Percentiles rank a stretch among this genome's conserved stretches.
phyloP scores from a whole-genome alignment of 2,329 filamentous ascomycete genomes.

The Ophiostoma australiae region DNA sequence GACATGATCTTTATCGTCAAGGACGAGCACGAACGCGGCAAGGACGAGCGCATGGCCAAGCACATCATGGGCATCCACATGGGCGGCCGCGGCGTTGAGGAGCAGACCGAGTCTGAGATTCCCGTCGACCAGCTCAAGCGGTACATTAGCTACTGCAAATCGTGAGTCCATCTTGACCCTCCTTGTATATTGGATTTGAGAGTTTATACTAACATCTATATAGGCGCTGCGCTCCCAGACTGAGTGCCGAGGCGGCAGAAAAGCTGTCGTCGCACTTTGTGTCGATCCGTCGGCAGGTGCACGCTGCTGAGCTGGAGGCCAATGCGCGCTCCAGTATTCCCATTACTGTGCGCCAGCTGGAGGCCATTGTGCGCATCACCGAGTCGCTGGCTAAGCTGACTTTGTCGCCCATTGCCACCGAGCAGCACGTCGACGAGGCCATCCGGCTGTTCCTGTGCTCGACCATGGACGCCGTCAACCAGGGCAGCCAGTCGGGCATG shows the following conservation, averaged over 20 bases:
- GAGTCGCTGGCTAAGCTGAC: conserved; percentile 91
- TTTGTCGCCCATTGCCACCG: conserved; percentile 78
- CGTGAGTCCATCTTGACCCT: conserved; percentile 36
- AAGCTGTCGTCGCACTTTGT: conserved; percentile 97
- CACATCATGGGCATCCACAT: conserved; percentile 98
- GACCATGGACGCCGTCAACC: conserved; percentile 96
- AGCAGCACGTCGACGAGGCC: conserved; percentile 91
- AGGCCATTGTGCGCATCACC: conserved; percentile 94
- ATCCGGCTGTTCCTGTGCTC: conserved; percentile 93
- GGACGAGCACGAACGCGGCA: conserved; percentile 83
- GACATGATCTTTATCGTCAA: conserved; percentile 99
- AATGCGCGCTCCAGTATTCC: conserved; percentile 90
- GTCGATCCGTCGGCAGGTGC: conserved; percentile 88
- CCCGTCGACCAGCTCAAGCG: conserved; percentile 95
- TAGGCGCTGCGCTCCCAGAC: conserved; percentile 76
- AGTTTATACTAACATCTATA: not conserved
- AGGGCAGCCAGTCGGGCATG: conserved; percentile 54
- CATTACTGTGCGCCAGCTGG: conserved; percentile 94
- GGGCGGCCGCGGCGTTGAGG: conserved; percentile 77
- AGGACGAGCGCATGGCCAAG: conserved; percentile 88
- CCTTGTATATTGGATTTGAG: not conserved
- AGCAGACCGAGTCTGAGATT: conserved; percentile 80
- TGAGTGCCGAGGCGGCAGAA: conserved; percentile 86
- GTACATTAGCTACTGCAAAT: conserved; percentile 95
- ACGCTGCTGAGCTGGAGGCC: conserved; percentile 81